Evolutionary conservation across 2,329 filamentous ascomycete genomes (phyloP), one percentile per base, ranked within the genome.

Genomic region (Aspergillus fischeri): DNA sequence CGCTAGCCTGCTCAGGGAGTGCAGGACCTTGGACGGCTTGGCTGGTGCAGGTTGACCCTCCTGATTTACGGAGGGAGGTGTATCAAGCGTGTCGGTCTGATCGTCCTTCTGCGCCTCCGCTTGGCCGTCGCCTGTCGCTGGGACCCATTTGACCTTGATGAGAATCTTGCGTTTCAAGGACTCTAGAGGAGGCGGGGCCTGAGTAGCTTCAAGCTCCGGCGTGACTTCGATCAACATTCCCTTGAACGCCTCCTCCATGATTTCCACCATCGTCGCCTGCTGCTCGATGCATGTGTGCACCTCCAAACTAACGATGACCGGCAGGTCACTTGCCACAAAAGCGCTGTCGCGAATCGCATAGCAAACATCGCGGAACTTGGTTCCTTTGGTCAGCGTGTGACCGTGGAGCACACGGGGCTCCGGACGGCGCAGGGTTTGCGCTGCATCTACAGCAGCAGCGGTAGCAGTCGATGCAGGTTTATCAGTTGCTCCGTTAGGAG

Each of bases 291-390:
- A 85, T 14, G 91, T 88, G 72, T 97, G 93, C 0, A 97, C 90
- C 74, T 99, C 94, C 5, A 97, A 81, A 71, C 92, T 96, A 63
- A 97, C 85, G 57, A 97, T 95, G 42, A 99, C 79, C 0, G 94
- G 94, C 21, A 96, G 79, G 53, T 89, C 83, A 58, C 85, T 92
- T 6, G 79, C 83, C 28, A 84, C 78, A 66, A 97, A 97, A 0
- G 91, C 92, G 58, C 86, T 85, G 56, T 95, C 86, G 42, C 83
- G 81, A 60, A 97, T 89, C 0, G 89, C 88, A 61, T 84, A 82
- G 75, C 92, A 96, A 2, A 97, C 93, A 54, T 91, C 86, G 56
- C 92, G 86, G 73, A 97, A 97, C 0, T 89, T 84, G 52, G 96
- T 88, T n/a, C 90, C 87, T 32, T 87, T 87, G 1, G 92, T 97